Percentiles rank a stretch among this genome's conserved stretches.
Conservation (phyloP, 495 filamentous ascomycete genomes). For the Penicillium arizonense region DNA sequence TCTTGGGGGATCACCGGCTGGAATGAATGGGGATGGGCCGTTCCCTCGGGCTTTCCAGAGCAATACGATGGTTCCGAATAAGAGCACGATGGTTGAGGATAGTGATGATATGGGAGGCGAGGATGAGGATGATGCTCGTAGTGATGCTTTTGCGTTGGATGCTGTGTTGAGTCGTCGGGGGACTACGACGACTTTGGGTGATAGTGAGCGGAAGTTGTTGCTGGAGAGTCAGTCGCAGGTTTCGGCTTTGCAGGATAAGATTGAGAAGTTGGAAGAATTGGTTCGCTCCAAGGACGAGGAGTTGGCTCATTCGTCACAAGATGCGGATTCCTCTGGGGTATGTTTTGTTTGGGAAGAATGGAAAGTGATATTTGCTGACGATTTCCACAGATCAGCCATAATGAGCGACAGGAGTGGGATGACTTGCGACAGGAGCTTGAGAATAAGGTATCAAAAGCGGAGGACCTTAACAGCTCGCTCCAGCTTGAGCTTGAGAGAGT, state of each 20-base stretch:
- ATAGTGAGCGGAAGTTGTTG: constrained; percentile 68
- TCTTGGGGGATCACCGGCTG: constrained; percentile 43
- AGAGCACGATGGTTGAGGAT: constrained; percentile 97
- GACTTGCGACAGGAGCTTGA: constrained; percentile 73
- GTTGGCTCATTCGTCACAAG: constrained; percentile 38
- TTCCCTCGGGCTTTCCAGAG: constrained; percentile 89
- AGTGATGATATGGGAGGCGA: constrained; percentile 70
- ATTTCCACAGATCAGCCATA: constrained; percentile 23
- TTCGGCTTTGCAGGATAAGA: constrained; percentile 67
- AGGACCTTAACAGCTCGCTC: constrained; percentile 72
- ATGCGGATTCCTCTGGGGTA: constrained; percentile 19
- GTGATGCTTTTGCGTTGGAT: constrained; percentile 64
- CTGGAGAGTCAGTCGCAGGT: constrained; percentile 78
- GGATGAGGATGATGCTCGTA: constrained; percentile 62
- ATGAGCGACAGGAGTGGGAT: constrained; percentile 67
- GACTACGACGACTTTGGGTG: constrained; percentile 48
- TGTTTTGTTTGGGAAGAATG: no score
- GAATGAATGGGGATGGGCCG: constrained; percentile 52
- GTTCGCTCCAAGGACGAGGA: constrained; percentile 59
- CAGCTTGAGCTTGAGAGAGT: constrained; percentile 74
- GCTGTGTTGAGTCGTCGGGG: constrained; percentile 57
- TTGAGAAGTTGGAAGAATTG: constrained; percentile 65
- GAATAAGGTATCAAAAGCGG: constrained; percentile 71
- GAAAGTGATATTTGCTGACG: no score
- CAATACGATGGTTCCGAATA: constrained; percentile 95